phyloP scores from a whole-genome alignment of 495 filamentous ascomycete genomes.

The Penicillium macrosclerotiorum region DNA sequence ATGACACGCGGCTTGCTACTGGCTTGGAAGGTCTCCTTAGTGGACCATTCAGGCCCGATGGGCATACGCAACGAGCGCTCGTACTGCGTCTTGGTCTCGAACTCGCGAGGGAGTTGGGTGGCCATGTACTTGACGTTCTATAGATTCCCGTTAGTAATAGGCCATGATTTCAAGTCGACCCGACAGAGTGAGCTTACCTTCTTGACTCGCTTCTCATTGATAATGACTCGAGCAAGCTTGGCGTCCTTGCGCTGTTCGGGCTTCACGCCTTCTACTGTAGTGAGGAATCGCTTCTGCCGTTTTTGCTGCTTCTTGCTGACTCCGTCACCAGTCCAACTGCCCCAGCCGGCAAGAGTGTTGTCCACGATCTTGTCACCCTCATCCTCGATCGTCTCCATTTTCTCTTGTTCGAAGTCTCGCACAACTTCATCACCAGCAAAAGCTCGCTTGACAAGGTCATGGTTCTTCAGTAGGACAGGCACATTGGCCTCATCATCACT shows the following conservation, averaged over 20 bases:
- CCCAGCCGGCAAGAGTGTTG: constrained; percentile 89
- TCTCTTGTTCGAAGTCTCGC: constrained; percentile 77
- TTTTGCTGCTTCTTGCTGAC: constrained; percentile 64
- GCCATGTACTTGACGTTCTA: constrained; percentile 91
- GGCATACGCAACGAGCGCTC: constrained; percentile 84
- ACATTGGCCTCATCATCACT: constrained; percentile 58
- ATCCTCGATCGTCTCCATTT: constrained; percentile 65
- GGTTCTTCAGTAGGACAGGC: constrained; percentile 69
- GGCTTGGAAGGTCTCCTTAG: constrained; percentile 88
- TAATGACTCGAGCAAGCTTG: constrained; percentile 78
- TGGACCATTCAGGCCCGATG: constrained; percentile 90
- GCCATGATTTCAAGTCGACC: too few species aligned
- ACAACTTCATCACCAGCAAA: constrained; percentile 92
- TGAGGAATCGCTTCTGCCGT: constrained; percentile 60
- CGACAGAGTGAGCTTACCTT: constrained; percentile 61
- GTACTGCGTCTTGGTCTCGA: constrained; percentile 84
- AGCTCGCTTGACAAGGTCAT: constrained; percentile 77
- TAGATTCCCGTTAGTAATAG: too few species aligned
- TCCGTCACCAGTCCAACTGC: constrained; percentile 81
- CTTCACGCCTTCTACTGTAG: constrained; percentile 74
- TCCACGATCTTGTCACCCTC: constrained; percentile 86
- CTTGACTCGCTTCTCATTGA: constrained; percentile 86
- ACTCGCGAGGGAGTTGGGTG: constrained; percentile 75
- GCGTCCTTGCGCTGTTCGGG: constrained; percentile 75
- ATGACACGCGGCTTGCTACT: constrained; percentile 88